phyloP scores from a whole-genome alignment of 768 basidiomycete species.

The Asterophora parasitica region DNA sequence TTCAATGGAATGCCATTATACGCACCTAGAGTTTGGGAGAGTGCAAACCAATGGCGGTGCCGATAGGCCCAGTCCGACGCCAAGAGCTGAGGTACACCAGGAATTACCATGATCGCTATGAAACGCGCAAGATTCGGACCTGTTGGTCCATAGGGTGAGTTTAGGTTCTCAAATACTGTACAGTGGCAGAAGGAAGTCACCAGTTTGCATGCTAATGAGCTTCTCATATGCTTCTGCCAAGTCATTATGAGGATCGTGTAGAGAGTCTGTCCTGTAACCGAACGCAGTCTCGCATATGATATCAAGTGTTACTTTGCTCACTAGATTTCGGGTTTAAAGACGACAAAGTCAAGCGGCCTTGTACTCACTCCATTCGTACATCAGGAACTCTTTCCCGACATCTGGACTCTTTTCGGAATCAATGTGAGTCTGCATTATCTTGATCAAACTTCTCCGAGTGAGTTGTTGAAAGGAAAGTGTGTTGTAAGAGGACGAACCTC shows the following conservation, averaged over 20 bases:
- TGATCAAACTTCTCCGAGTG: slow-evolving; percentile 26
- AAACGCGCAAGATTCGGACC: slow-evolving; percentile 33
- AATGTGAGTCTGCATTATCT: slow-evolving; percentile 31
- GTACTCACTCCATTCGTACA: slow-evolving; percentile 45
- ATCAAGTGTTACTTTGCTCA: slow-evolving; percentile 49
- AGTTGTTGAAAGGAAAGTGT: not conserved
- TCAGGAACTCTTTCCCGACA: slow-evolving; percentile 26
- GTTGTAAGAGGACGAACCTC: slow-evolving; percentile 24
- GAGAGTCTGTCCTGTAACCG: slow-evolving; percentile 40
- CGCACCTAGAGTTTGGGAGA: slow-evolving; percentile 19
- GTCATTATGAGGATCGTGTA: slow-evolving; percentile 42
- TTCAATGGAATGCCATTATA: not conserved
- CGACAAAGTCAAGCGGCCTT: not conserved
- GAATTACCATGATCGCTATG: slow-evolving; percentile 30
- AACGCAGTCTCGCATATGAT: slow-evolving; percentile 50
- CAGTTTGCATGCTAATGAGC: slow-evolving; percentile 36
- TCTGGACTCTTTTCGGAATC: slow-evolving; percentile 17
- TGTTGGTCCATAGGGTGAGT: not conserved
- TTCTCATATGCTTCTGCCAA: slow-evolving; percentile 44
- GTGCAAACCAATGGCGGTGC: slow-evolving; percentile 28
- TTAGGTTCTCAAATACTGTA: not conserved
- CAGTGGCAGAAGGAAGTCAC: slow-evolving; percentile 5
- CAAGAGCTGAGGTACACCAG: slow-evolving; percentile 29
- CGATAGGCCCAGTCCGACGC: slow-evolving; percentile 32
- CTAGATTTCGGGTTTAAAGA: slow-evolving; percentile 19